A percentile compares a stretch with the other conserved stretches of the same genome.
Conservation (phyloP, 495 filamentous ascomycete species). For the Neurospora discreta region DNA sequence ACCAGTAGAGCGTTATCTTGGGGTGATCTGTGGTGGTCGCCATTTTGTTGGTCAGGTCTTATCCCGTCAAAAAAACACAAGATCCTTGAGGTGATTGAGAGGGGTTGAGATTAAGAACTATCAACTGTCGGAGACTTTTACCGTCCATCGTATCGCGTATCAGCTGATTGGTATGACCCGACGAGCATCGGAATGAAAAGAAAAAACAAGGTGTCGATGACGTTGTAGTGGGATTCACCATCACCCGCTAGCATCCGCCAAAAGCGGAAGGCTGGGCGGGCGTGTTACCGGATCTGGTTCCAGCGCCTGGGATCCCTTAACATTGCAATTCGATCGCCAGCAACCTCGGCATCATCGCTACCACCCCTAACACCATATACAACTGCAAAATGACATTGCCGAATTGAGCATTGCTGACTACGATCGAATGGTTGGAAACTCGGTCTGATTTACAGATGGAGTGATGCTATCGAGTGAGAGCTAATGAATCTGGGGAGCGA, state of each 20-base stretch:
- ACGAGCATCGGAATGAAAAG: background rate
- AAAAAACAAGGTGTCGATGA: background rate
- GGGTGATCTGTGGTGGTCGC: background rate
- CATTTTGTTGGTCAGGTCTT: background rate
- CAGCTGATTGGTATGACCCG: background rate
- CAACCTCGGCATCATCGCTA: background rate
- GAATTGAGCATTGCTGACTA: background rate
- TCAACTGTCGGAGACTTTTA: background rate
- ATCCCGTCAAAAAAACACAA: background rate
- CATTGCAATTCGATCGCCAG: background rate
- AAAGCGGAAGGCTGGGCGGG: background rate
- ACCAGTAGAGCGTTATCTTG: constrained; percentile 6
- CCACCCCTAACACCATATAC: background rate
- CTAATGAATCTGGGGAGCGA: background rate
- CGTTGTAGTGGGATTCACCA: background rate
- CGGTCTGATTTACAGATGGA: background rate
- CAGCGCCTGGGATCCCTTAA: background rate
- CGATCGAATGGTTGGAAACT: background rate
- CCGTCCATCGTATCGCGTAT: background rate
- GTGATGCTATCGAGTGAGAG: background rate
- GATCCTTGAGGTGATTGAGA: background rate
- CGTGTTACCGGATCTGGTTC: background rate
- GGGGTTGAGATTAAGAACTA: background rate
- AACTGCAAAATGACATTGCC: background rate
- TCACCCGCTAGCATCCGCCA: background rate